A percentile compares a stretch with the other conserved stretches of the same genome.
Conservation (phyloP, 108 stramenopile species). For the Cyclotella kingstonii region DNA sequence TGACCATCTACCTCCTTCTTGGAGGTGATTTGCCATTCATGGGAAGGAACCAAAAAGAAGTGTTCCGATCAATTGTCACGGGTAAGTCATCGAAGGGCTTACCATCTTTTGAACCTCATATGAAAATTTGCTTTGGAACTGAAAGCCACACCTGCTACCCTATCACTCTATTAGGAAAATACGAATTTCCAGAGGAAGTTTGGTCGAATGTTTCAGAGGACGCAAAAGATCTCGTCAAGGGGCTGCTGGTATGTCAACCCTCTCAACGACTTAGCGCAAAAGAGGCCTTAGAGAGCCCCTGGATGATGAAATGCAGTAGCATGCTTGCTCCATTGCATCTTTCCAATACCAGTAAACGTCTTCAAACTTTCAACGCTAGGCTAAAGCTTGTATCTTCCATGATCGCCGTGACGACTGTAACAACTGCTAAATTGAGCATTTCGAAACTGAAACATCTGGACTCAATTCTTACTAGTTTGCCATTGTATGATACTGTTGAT, state of each 20-base stretch:
- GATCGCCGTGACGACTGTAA: slow-evolving; percentile 53
- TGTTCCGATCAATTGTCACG: slow-evolving; percentile 70
- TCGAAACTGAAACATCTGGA: too few relatives aligned
- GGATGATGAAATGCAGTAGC: slow-evolving; percentile 66
- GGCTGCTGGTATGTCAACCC: slow-evolving; percentile 74
- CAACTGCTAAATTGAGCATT: slow-evolving; percentile 1
- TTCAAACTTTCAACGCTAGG: slow-evolving; percentile 88
- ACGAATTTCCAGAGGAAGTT: slow-evolving; percentile 54
- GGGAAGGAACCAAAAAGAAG: slow-evolving; percentile 70
- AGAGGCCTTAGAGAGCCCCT: slow-evolving; percentile 74
- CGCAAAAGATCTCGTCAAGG: slow-evolving; percentile 80
- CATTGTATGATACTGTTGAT: too few relatives aligned
- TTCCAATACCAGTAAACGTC: slow-evolving; percentile 54
- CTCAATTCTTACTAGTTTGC: too few relatives aligned
- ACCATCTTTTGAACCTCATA: too few relatives aligned
- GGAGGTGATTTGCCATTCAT: slow-evolving; percentile 88
- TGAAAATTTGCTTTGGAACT: too few relatives aligned
- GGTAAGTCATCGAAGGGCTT: too few relatives aligned
- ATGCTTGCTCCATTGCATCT: slow-evolving; percentile 45
- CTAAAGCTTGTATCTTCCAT: slow-evolving; percentile 81
- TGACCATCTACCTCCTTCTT: slow-evolving; percentile 90
- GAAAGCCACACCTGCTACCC: too few relatives aligned
- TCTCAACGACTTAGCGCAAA: slow-evolving; percentile 66
- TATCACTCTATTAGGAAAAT: slow-evolving; percentile 32
- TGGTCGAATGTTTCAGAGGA: slow-evolving; percentile 80